These are phyloP conservation scores for Cyberlindnera mycetangii DNA, from an alignment of 805 yeast genomes.

Conservation along the genomic window DNA sequence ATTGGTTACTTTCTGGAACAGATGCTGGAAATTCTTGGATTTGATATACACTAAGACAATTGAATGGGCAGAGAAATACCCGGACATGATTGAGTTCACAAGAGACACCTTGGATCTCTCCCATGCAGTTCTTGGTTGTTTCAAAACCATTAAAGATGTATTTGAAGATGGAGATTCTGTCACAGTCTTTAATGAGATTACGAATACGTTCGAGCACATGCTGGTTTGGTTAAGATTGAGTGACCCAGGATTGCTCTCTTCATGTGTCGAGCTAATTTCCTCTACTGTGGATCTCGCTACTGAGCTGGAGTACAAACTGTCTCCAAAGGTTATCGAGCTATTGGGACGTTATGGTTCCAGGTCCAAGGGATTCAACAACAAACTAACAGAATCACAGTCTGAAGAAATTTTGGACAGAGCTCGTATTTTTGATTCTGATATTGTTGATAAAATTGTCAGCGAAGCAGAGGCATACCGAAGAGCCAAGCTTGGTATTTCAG, in stretches of 20 bases:
- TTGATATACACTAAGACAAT: constrained; percentile 66
- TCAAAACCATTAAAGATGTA: constrained; percentile 42
- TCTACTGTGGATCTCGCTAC: constrained; percentile 63
- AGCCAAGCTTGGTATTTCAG: constrained; percentile 20
- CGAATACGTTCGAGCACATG: constrained; percentile 64
- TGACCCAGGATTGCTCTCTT: constrained; percentile 66
- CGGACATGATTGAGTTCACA: constrained; percentile 72
- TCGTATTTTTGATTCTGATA: constrained; percentile 45
- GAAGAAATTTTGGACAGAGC: constrained; percentile 61
- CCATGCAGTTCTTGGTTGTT: constrained; percentile 62
- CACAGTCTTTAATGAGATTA: constrained; percentile 48
- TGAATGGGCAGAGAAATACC: constrained; percentile 68
- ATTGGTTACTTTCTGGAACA: constrained; percentile 56
- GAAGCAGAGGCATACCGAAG: constrained; percentile 39
- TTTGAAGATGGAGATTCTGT: constrained; percentile 23
- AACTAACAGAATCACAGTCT: constrained; percentile 64
- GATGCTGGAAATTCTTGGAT: constrained; percentile 69
- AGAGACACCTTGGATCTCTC: constrained; percentile 83
- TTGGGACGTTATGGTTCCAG: constrained; percentile 64
- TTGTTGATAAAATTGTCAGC: constrained; percentile 51
- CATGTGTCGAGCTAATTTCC: constrained; percentile 71
- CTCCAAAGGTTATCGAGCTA: constrained; percentile 48
- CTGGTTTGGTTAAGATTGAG: constrained; percentile 81
- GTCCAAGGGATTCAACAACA: constrained; percentile 67
- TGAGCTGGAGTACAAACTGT: constrained; percentile 49